phyloP scores from a whole-genome alignment of 2,329 filamentous ascomycete species.

The Diaporthe ampelina region DNA sequence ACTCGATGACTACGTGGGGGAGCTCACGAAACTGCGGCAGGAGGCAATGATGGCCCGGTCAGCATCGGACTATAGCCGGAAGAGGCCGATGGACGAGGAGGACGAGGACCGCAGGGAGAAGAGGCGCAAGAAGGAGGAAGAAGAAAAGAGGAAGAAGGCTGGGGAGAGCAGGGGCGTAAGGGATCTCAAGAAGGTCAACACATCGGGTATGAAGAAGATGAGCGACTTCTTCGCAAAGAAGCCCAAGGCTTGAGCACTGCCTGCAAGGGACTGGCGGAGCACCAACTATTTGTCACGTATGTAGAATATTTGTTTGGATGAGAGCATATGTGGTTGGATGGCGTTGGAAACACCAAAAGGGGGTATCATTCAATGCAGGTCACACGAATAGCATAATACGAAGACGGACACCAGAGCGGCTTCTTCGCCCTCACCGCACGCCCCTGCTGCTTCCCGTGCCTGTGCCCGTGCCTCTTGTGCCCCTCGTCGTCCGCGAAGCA shows the following conservation, averaged over 20 bases:
- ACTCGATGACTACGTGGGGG: conserved; percentile 77
- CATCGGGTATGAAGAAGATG: conserved; percentile 95
- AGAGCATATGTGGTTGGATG: conserved; percentile 18
- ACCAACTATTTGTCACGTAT: background rate
- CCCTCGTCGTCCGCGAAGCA: conserved; percentile 46
- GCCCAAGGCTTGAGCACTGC: conserved; percentile 42
- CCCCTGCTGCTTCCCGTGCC: conserved; percentile 56
- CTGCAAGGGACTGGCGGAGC: conserved; percentile 33
- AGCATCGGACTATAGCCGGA: conserved; percentile 78
- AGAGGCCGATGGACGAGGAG: conserved; percentile 77
- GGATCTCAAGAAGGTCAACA: conserved; percentile 90
- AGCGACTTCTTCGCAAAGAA: conserved; percentile 92
- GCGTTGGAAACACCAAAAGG: conserved; percentile 31
- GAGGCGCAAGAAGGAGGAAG: conserved; percentile 88
- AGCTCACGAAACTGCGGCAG: conserved; percentile 76
- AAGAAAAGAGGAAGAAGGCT: conserved; percentile 86
- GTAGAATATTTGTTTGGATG: conserved; percentile 31
- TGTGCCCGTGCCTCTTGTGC: conserved; percentile 70
- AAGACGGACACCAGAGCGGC: background rate
- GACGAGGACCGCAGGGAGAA: conserved; percentile 80
- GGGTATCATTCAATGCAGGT: conserved; percentile 43
- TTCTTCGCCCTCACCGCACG: conserved; percentile 37
- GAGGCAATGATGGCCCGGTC: conserved; percentile 80
- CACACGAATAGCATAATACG: conserved; percentile 35
- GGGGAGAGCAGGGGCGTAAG: conserved; percentile 81